Percentiles rank a stretch among this genome's conserved stretches.
Conservation (phyloP, 1,284 basidiomycete genomes). For the Naganishia sp. region DNA sequence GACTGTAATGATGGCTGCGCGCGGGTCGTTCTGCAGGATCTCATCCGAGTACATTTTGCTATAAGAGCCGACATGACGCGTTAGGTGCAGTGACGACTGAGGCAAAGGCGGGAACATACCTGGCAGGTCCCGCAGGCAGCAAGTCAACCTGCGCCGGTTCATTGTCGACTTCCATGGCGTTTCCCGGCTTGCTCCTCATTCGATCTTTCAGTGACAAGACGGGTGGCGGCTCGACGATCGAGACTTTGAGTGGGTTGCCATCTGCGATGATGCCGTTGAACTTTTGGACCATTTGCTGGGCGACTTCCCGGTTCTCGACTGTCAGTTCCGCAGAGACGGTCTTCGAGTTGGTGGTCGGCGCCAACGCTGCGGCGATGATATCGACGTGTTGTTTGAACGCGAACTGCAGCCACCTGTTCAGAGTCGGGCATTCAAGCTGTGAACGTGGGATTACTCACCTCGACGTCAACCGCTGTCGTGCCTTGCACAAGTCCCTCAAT, state of each 20-base stretch:
- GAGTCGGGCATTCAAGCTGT: not conserved
- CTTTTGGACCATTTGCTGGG: constrained; percentile 67
- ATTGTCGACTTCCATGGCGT: constrained; percentile 12
- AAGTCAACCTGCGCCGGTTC: constrained; percentile 37
- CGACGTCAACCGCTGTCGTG: constrained; percentile 79
- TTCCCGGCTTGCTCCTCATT: constrained; percentile 39
- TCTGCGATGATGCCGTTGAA: constrained; percentile 80
- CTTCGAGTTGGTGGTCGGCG: constrained; percentile 40
- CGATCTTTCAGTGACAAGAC: constrained; percentile 26
- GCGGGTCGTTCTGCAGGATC: constrained; percentile 66
- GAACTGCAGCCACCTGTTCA: constrained; percentile 55
- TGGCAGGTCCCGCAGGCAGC: constrained; percentile 40
- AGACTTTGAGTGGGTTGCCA: constrained; percentile 69
- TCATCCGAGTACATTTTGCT: constrained; percentile 85
- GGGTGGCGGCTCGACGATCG: constrained; percentile 59
- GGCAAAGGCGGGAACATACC: constrained; percentile 57
- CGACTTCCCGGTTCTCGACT: constrained; percentile 66
- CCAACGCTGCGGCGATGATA: constrained; percentile 62
- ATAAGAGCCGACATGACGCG: constrained; percentile 3
- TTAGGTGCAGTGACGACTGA: not conserved
- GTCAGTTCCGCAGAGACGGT: constrained; percentile 70
- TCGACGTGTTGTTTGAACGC: constrained; percentile 79
- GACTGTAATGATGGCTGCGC: constrained; percentile 64
- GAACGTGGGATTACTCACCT: constrained; percentile 55
- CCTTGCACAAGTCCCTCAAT: constrained; percentile 72